Base-by-base conservation (phyloP, 345 rosid species). In the Eucalyptus erythrocorys region DNA sequence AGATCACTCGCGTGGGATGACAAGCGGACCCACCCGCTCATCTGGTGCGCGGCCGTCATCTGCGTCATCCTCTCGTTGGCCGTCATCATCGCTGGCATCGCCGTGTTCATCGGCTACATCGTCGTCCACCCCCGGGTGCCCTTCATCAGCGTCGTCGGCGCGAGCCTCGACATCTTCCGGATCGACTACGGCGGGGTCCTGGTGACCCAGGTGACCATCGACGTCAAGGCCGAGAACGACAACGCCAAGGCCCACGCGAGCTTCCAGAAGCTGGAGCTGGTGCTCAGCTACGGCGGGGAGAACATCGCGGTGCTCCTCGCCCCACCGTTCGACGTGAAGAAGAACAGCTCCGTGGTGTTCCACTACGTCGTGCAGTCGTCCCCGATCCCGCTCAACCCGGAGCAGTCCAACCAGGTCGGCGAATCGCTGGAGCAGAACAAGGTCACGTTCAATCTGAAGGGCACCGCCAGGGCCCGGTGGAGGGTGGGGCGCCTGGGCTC, bases 101-200 rank as follows among this genome's bases (percentile, higher is more conserved):
- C 88, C 7, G 88, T 95, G 66, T 94, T 96, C 90, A 92, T 93
- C 37, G 98, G 96, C 15, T 98, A 98, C 93, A 5, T 94, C 37
- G 89, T 97, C 10, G 92, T 97, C 82, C 99, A 96, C 86, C 99
- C 99, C 1, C 90, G 99, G 48, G 90, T 96, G 40, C 99, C 99
- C 4, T 89, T 93, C 89, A 90, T 98, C 53, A 93, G 94, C 37
- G 97, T 97, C 34, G n/a, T 87, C 5, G 71, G 85, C 7, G 99
- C 98, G 42, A 93, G 89, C 80, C 95, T 98, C 42, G 92, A 95
- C 90, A 37, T 48, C 30, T 90, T 97, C 27, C 92, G 89, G 88
- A 92, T 94, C 51, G 91, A 91, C 80, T 82, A 32, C 43, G 59
- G 91, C 2, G 98, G 96, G 10, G 45, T 91, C 3, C 93, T 98